Base-by-base conservation (phyloP, 768 basidiomycete species). In the Macrolepiota fuliginosa region DNA sequence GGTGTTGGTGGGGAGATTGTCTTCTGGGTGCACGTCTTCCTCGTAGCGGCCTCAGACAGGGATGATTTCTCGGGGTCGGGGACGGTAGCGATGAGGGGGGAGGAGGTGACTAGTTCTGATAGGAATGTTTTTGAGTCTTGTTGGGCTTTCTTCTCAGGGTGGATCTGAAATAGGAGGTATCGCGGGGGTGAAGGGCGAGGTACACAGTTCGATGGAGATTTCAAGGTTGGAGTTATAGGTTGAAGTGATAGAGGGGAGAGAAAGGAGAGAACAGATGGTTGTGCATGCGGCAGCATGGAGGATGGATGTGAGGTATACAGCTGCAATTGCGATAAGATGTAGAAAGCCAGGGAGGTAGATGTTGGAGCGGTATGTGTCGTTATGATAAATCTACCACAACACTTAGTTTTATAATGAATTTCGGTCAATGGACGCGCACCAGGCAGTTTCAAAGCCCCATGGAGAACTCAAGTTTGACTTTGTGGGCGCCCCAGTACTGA, bases 311-410 rank as follows among this genome's bases (percentile, higher is more conserved):
- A 98, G 85, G 76, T 94, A 97, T 58, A 99, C 84, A 0, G 93
- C 91, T 0, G 96, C 89, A 68, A 98, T 84, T 22, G 96, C 94
- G 65, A 98, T 92, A 59, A 98, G 79, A 71, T 98, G 94, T 0
- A 97, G 97, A 0, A 96, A 95, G 70, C 98, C 90, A 27, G 97
- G 74, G 19, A 99, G 85, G 70, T 93, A 94, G 19, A 99, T 79
- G 58, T 96, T 91, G 3, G 93, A 95, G 56, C 96, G 87, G 70
- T 94, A 98, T 0, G 92, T 94, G 72, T 98, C 96, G 75, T 98
- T 99, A 70, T 86, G 70, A 98, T 87, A 71, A 94, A 95, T 92
- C 95, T 97, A 64, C 29, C n/a, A 29, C 19, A 17, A 6, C 17
- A 4, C 29, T 54, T 24, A 45, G 29, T n/a, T n/a, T 42, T 15